Base-by-base conservation (phyloP, 2,329 filamentous ascomycete genomes). In the Clarireedia monteithiana region DNA sequence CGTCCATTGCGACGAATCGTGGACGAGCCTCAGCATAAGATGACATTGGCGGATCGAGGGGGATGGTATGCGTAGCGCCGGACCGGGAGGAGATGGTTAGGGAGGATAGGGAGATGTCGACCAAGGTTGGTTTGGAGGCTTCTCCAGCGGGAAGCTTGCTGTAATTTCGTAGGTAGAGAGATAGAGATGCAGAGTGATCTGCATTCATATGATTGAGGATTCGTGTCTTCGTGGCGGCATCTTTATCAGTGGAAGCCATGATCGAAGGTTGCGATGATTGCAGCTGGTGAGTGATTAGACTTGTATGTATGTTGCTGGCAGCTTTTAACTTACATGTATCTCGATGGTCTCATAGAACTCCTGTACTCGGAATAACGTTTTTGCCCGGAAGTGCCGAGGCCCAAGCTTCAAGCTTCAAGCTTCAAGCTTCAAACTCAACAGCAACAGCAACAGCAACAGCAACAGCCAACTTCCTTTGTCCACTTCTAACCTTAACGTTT, bases 121-220 rank as follows among this genome's bases (percentile, higher is more conserved):
- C 74, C 61, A 96, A 75, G 40, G 75, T 71, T 20, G 88, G 82
- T 20, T 75, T 73, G 56, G 80, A 73, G 50, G 85, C 79, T 50
- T 78, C 73, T 58, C 73, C 70, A 6, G 77, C 66, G 15, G 84
- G 79, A 46, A 89, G 74, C 15, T 75, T 70, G 68, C 75, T 77
- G 74, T 84, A 90, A 70, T 90, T 81, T 61, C 84, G 84, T n/a
- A 95, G 81, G 72, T 91, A 95, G 67, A 86, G 79, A 56, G 80
- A 74, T 50, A 96, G 82, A 57, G 89, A 89, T 63, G 82, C 79
- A 51, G 78, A 75, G 73, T 96, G 92, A 71, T 92, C 87, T 45
- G 76, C 75, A 74, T 96, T 96, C 89, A 96, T 94, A 75, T 96
- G 91, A 36, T 77, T 77, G 67, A 92, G 81, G 70, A 90, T 85